Percentiles rank a stretch among this genome's conserved stretches.
Evolutionary conservation across 2,329 filamentous ascomycete species (phyloP).

Genomic region (Ceratocystis huliohia): DNA sequence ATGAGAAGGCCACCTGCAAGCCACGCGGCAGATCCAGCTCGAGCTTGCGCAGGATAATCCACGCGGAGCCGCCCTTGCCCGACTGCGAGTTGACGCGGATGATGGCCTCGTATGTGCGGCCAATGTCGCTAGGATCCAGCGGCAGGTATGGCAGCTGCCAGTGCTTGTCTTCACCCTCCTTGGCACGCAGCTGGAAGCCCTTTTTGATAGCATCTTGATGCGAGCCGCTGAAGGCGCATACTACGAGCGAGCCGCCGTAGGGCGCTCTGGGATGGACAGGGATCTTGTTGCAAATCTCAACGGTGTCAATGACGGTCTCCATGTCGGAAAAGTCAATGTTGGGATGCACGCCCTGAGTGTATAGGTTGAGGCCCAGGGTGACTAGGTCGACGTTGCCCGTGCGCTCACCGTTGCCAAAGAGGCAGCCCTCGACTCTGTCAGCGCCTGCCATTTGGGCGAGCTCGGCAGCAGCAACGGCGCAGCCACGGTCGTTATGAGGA

Average conservation of each 20-base stretch:
- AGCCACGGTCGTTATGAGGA: slow-evolving; percentile 88
- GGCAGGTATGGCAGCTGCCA: slow-evolving; percentile 91
- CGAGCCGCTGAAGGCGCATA: slow-evolving; percentile 79
- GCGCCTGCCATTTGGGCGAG: slow-evolving; percentile 93
- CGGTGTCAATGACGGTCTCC: slow-evolving; percentile 69
- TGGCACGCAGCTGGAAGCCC: slow-evolving; percentile 61
- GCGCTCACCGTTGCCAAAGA: slow-evolving; percentile 90
- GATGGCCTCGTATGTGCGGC: slow-evolving; percentile 92
- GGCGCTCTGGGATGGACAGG: slow-evolving; percentile 80
- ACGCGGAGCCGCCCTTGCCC: slow-evolving; percentile 88
- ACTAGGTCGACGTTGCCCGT: slow-evolving; percentile 94
- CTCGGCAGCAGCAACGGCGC: slow-evolving; percentile 78
- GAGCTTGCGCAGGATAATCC: slow-evolving; percentile 81
- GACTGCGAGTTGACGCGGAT: slow-evolving; percentile 96
- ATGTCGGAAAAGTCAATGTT: slow-evolving; percentile 87
- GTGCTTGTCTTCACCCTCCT: slow-evolving; percentile 46
- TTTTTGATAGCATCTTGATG: slow-evolving; percentile 98
- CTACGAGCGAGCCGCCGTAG: slow-evolving; percentile 83
- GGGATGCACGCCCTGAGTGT: slow-evolving; percentile 80
- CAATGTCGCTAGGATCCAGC: slow-evolving; percentile 84
- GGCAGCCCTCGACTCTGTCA: slow-evolving; percentile 82
- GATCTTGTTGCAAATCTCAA: slow-evolving; percentile 90
- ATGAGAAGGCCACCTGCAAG: slow-evolving; percentile 81
- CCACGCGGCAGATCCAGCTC: slow-evolving; percentile 86
- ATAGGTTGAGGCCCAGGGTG: slow-evolving; percentile 82